Conservation (phyloP, 2,329 filamentous ascomycete genomes). For the Huntiella moniliformis region DNA sequence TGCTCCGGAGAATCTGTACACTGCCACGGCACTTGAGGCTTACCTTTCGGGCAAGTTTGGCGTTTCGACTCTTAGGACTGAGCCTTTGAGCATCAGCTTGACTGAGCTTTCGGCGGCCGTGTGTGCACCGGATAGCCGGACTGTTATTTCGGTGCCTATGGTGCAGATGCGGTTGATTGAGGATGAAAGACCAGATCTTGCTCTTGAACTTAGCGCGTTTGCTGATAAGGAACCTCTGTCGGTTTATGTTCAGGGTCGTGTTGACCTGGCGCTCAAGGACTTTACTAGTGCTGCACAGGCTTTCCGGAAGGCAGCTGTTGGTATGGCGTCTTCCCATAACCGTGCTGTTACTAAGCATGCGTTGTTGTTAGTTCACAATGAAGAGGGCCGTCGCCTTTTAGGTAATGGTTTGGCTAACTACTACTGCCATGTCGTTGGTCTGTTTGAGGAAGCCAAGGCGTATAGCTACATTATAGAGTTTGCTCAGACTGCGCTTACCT, state of each 20-base stretch:
- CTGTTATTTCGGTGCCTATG: constrained; percentile 41
- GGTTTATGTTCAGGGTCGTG: constrained; percentile 70
- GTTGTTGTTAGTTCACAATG: constrained; percentile 22
- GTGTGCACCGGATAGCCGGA: constrained; percentile 45
- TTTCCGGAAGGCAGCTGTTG: constrained; percentile 70
- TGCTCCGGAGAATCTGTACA: constrained; percentile 26
- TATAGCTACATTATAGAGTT: constrained; percentile 75
- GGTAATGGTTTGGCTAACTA: constrained; percentile 65
- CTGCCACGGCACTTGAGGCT: constrained; percentile 27
- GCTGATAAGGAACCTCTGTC: constrained; percentile 39
- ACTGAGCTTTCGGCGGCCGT: constrained; percentile 49
- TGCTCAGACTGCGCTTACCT: constrained; percentile 54
- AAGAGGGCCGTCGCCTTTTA: constrained; percentile 39
- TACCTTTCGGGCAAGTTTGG: constrained; percentile 45
- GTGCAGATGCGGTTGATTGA: constrained; percentile 45
- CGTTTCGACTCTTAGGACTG: constrained; percentile 30
- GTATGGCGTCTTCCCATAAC: constrained; percentile 38
- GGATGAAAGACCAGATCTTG: constrained; percentile 39
- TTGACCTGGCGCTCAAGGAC: constrained; percentile 56
- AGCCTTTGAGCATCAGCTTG: constrained; percentile 38
- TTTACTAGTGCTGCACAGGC: constrained; percentile 51
- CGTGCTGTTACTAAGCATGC: background rate
- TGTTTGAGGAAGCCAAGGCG: constrained; percentile 62
- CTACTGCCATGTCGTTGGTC: constrained; percentile 64
- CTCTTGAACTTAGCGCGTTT: constrained; percentile 37